Conservation (phyloP, 2,329 filamentous ascomycete genomes). For the Monilinia laxa region DNA sequence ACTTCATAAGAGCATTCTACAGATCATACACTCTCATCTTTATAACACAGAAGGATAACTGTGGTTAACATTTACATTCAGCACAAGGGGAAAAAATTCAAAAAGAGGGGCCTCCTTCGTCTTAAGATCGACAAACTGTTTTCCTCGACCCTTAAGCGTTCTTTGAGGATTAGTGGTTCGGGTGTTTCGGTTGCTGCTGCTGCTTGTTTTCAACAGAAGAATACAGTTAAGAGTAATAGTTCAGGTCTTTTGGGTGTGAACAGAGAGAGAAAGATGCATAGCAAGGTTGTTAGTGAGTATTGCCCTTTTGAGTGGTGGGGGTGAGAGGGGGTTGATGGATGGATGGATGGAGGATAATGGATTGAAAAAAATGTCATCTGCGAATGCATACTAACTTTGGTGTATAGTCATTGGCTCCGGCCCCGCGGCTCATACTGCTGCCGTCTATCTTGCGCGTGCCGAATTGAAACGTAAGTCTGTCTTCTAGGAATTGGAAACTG, state of each 20-base stretch:
- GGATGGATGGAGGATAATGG: neutral
- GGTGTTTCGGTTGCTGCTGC: slow-evolving; percentile 73
- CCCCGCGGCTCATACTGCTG: slow-evolving; percentile 95
- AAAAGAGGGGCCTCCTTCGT: neutral
- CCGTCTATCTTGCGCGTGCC: slow-evolving; percentile 91
- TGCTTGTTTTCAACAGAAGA: slow-evolving; percentile 61
- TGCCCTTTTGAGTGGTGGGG: neutral
- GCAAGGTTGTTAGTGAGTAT: slow-evolving; percentile 81
- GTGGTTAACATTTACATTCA: no score
- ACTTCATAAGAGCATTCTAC: no score
- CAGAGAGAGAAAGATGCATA: slow-evolving; percentile 71
- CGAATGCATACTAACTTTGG: slow-evolving; percentile 25
- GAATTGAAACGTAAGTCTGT: slow-evolving; percentile 69
- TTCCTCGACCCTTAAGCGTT: slow-evolving; percentile 75
- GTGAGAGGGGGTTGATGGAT: neutral
- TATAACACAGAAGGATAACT: no score
- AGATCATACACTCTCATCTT: no score
- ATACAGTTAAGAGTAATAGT: slow-evolving; percentile 40
- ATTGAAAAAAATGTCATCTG: neutral
- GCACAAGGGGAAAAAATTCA: no score
- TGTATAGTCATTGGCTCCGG: slow-evolving; percentile 81
- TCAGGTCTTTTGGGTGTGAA: slow-evolving; percentile 36
- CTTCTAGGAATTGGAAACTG: neutral
- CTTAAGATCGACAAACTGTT: slow-evolving; percentile 76
- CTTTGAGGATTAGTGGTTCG: slow-evolving; percentile 71